phyloP scores from a whole-genome alignment of 164 flowering plant species.

The Aristolochia californica region DNA sequence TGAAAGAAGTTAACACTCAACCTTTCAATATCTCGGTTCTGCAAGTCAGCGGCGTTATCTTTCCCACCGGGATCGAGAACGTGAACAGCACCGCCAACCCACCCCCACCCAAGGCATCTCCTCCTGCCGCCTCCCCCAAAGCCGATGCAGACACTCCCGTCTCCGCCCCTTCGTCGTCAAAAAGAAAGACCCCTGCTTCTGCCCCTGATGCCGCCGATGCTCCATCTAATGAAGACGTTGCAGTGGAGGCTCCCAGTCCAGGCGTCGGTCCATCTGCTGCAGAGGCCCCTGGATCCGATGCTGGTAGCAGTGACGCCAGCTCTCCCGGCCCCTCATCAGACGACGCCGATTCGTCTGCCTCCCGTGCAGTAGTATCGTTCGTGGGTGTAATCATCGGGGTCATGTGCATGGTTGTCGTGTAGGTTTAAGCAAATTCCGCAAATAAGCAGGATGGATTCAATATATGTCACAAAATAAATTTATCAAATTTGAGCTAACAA shows the following conservation, averaged over 20 bases:
- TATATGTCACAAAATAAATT: no score
- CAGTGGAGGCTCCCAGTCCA: no score
- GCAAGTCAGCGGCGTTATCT: constrained; percentile 31
- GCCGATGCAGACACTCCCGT: not conserved
- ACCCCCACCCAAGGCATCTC: constrained; percentile 8
- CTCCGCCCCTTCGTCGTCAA: constrained; percentile 11
- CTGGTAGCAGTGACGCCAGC: constrained; percentile 1
- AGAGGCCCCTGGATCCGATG: not conserved
- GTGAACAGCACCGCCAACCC: not conserved
- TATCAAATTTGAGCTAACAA: no score
- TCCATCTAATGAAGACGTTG: no score
- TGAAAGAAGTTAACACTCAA: constrained; percentile 25
- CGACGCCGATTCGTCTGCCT: constrained; percentile 3
- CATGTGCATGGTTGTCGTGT: constrained; percentile 1
- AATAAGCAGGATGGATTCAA: no score
- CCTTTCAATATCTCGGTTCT: constrained; percentile 61
- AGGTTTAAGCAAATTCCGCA: no score
- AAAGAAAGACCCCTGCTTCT: no score
- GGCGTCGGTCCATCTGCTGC: no score
- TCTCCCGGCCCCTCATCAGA: not conserved
- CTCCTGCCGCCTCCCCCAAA: constrained; percentile 6
- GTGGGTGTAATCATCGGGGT: constrained; percentile 6
- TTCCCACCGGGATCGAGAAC: constrained; percentile 28
- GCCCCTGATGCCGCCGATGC: no score
- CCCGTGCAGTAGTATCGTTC: not conserved